Base-by-base conservation (phyloP, 768 basidiomycete genomes). In the Auricularia cornea region DNA sequence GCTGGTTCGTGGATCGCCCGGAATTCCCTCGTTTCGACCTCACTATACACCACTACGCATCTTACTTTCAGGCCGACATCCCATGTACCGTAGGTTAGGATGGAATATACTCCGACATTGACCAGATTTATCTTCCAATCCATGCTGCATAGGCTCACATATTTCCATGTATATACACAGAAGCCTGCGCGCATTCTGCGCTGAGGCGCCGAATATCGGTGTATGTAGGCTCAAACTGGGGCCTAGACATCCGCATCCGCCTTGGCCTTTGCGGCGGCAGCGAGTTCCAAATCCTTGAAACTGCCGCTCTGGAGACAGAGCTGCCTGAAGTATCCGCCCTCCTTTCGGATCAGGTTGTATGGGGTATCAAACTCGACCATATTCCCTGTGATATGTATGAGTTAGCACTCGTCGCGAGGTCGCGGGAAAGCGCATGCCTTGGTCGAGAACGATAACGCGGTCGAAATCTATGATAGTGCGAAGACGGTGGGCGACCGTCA, bases 301-400 rank as follows among this genome's bases (percentile, higher is more conserved):
- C 81, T 84, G 35, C 87, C 87, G 63, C 87, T 89, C 77, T 87
- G 85, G 61, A 85, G 72, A 67, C 86, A 87, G 87, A 90, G 88
- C 51, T 76, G 79, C 51, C 83, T 77, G 70, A 89, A 89, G 28
- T 57, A 57, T 14, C 62, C 62, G 14, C 57, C 62, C 30, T 63
- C 57, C 40, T 63, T 63, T 28, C 59, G 62, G 32, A 63, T 63
- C 18, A 63, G 59, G 26, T 33, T 51, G 30, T 26, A 60, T 33
- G 51, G 41, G 5, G 32, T 68, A 64, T 65, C 67, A 66, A 69
- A 62, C 66, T 74, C 44, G 69, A 70, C 56, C 62, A 65, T 40
- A 69, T 72, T 65, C 68, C 72, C 35, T 65, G 59, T 73, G 74
- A 67, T 51, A 72, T 51, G 44, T 73, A 73, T 18, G 72, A 73